Evolutionary conservation across 179 eudicot genomes (phyloP).

Genomic region (Silene coronaria): DNA sequence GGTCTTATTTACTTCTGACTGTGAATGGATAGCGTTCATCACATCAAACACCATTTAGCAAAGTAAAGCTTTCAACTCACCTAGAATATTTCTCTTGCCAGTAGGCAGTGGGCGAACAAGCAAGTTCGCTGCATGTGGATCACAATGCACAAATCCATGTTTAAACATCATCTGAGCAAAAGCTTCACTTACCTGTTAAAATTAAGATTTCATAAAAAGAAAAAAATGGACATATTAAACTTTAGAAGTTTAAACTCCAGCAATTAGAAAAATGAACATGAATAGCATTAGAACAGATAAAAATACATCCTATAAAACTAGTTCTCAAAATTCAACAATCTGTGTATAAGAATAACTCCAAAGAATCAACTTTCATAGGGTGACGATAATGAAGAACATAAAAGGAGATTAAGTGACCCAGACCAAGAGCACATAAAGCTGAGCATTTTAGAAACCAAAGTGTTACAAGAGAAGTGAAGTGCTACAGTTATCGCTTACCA

Average conservation of each 20-base stretch:
- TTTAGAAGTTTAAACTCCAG: background rate
- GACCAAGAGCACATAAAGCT: background rate
- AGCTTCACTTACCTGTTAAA: conserved; percentile 69
- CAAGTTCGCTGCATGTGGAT: conserved; percentile 96
- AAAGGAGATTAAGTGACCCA: background rate
- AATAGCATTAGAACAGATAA: background rate
- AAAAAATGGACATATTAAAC: background rate
- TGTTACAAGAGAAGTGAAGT: conserved; percentile 21
- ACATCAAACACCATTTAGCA: background rate
- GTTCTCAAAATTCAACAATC: background rate
- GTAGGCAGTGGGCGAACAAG: conserved; percentile 82
- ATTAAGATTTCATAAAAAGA: background rate
- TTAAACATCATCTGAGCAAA: conserved; percentile 98
- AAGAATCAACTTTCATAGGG: background rate
- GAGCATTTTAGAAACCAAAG: background rate
- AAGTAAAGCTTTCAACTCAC: conserved; percentile 34
- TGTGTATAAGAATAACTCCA: background rate
- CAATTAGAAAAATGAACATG: background rate
- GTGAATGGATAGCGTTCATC: background rate
- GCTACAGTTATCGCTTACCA: conserved; percentile 35
- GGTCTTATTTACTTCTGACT: background rate
- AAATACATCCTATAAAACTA: conserved; percentile 2
- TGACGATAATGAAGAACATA: conserved; percentile 1
- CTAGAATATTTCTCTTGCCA: conserved; percentile 52
- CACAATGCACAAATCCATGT: conserved; percentile 99